Base-by-base conservation (phyloP, 148 eudicot species). In the Gaultheria prostrata region DNA sequence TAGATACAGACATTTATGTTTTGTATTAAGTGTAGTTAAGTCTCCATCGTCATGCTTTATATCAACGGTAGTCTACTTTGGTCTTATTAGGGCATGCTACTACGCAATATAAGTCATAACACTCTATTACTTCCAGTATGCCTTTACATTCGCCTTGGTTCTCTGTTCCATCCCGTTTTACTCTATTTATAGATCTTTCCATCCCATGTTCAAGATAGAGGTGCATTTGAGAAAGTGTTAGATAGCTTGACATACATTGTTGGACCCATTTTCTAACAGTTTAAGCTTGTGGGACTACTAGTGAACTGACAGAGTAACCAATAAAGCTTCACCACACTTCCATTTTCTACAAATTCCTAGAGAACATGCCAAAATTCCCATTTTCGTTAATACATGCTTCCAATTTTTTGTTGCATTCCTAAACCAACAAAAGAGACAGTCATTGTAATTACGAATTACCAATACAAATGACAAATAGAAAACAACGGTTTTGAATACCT, bases 401-500 rank as follows among this genome's bases (percentile, higher is more conserved):
- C 21, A 15, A 39, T 43, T 11, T 70, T 14, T 20, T 51, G 54
- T 26, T 45, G n/a, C 2, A 65, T 3, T 33, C 63, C 51, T 51
- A 32, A 59, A 33, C 70, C 57, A 49, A 17, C 49, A 67, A 8
- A 15, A 59, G 14, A 6, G 57, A 6, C 67, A 39, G 46, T 63
- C 67, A 35, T 79, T 48, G 77, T 71, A 49, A 12, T 9, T 21
- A 56, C 51, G 32, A 51, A 10, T 32, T 65, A 32, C 53, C 32
- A 49, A 33, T 10, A 28, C 6, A 33, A 54, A 21, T 35, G 70
- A 71, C 43, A 48, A 53, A 71, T 1, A 85, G 65, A 35, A 24
- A 80, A 71, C 54, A 85, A 49, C 11, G 0, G 8, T 43, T 61
- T 32, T 32, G 57, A 45, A 77, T 86, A 97, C 99, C 98, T 97